Conservation (phyloP, 805 yeast genomes). For the Hanseniaspora lachancei region DNA sequence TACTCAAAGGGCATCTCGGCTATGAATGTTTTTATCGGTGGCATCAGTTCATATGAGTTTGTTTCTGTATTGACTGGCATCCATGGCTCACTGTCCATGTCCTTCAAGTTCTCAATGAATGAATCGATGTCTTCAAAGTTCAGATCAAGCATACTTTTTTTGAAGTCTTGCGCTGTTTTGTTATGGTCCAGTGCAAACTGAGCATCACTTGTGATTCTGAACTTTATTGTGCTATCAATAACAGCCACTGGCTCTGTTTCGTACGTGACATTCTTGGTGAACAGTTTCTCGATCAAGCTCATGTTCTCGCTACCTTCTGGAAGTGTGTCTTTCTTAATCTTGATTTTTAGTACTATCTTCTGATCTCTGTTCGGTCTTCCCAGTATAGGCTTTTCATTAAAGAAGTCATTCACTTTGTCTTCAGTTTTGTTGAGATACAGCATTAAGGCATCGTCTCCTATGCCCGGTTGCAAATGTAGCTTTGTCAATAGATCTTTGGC, state of each 20-base stretch:
- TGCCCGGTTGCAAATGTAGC: slow-evolving; percentile 15
- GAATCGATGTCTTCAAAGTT: slow-evolving; percentile 24
- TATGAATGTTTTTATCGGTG: slow-evolving; percentile 75
- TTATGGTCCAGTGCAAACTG: slow-evolving; percentile 56
- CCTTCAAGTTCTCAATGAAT: slow-evolving; percentile 27
- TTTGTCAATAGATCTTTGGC: not conserved
- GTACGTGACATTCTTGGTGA: slow-evolving; percentile 22
- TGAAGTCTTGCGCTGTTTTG: slow-evolving; percentile 31
- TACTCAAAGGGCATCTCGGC: slow-evolving; percentile 66
- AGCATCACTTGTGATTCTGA: slow-evolving; percentile 79
- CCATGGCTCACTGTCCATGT: slow-evolving; percentile 29
- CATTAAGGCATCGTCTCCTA: slow-evolving; percentile 18
- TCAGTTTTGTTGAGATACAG: slow-evolving; percentile 27
- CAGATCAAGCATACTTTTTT: slow-evolving; percentile 22
- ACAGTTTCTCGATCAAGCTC: not conserved
- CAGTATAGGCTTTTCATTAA: slow-evolving; percentile 49
- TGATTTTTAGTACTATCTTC: slow-evolving; percentile 44
- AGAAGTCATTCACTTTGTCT: slow-evolving; percentile 23
- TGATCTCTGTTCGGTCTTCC: slow-evolving; percentile 42
- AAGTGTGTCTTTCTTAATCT: slow-evolving; percentile 33
- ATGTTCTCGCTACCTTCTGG: slow-evolving; percentile 27
- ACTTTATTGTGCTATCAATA: slow-evolving; percentile 54
- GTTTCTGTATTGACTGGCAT: slow-evolving; percentile 21
- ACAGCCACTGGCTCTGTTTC: slow-evolving; percentile 51
- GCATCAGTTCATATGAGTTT: slow-evolving; percentile 46